phyloP scores from a whole-genome alignment of 441 rosid species.

The Euphorbia celastroides region DNA sequence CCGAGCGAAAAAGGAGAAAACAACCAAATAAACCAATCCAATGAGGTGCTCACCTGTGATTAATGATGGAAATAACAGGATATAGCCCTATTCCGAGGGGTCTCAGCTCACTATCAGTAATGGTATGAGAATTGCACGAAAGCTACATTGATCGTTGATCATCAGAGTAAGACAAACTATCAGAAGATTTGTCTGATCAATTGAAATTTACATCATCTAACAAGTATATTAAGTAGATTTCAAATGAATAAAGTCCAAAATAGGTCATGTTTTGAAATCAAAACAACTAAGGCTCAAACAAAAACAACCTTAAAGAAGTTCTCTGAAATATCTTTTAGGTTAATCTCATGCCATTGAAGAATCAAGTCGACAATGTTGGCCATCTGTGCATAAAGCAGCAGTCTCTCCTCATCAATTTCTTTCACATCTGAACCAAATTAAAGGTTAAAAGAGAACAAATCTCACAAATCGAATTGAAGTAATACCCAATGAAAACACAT shows the following conservation, averaged over 20 bases:
- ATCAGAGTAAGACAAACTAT: conserved; percentile 17
- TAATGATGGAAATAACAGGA: conserved; percentile 82
- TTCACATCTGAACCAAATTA: conserved; percentile 52
- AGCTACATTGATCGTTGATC: conserved; percentile 46
- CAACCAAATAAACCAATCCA: conserved; percentile 11
- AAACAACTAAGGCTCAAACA: too few species aligned
- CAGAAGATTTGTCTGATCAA: conserved; percentile 12
- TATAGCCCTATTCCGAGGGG: conserved; percentile 93
- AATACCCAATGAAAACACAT: conserved; percentile 4
- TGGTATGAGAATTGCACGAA: conserved; percentile 95
- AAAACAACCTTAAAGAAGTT: conserved; percentile 74
- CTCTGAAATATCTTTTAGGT: conserved; percentile 67
- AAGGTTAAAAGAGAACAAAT: conserved; percentile 39
- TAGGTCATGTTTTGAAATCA: too few species aligned
- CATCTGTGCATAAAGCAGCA: conserved; percentile 90
- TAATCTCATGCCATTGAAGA: conserved; percentile 59
- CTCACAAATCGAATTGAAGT: not conserved
- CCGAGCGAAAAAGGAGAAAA: conserved; percentile 13
- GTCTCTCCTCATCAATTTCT: conserved; percentile 73
- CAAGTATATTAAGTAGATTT: too few species aligned
- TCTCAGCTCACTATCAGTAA: conserved; percentile 90
- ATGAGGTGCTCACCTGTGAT: conserved; percentile 64
- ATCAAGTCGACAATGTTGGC: conserved; percentile 82
- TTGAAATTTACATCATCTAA: not conserved
- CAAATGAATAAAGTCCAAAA: too few species aligned